A percentile compares a stretch with the other conserved stretches of the same genome.
Conservation (phyloP, 2,329 filamentous ascomycete genomes). For the Aspergillus candidus region DNA sequence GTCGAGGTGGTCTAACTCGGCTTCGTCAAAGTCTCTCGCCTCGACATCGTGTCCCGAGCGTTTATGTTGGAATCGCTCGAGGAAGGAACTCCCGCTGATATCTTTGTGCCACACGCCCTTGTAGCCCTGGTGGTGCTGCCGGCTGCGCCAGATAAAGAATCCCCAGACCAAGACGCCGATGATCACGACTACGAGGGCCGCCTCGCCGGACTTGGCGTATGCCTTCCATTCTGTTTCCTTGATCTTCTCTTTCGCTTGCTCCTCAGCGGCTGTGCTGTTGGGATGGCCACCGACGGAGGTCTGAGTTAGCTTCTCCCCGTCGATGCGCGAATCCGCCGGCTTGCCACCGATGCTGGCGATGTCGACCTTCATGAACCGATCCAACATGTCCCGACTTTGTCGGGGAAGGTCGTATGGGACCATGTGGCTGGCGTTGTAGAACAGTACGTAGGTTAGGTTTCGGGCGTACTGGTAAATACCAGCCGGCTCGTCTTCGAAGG, state of each 20-base stretch:
- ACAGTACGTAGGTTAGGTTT: constrained; percentile 91
- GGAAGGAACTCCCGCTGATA: constrained; percentile 34
- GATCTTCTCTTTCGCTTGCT: constrained; percentile 65
- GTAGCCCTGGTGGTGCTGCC: constrained; percentile 44
- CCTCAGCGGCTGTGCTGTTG: constrained; percentile 61
- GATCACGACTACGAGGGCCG: constrained; percentile 74
- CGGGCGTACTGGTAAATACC: constrained; percentile 92
- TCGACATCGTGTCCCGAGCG: constrained; percentile 48
- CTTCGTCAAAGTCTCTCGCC: constrained; percentile 57
- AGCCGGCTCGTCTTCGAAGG: constrained; percentile 78
- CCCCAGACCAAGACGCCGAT: constrained; percentile 69
- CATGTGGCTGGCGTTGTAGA: constrained; percentile 97
- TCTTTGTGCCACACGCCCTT: constrained; percentile 40
- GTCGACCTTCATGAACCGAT: constrained; percentile 91
- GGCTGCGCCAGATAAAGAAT: constrained; percentile 58
- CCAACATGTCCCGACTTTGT: constrained; percentile 88
- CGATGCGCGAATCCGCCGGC: constrained; percentile 72
- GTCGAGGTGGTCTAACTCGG: constrained; percentile 53
- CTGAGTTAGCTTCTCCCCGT: constrained; percentile 74
- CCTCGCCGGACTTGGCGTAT: constrained; percentile 80
- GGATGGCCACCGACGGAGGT: constrained; percentile 70
- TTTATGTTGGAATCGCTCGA: constrained; percentile 45
- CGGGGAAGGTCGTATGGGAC: constrained; percentile 90
- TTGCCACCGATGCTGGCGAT: constrained; percentile 79
- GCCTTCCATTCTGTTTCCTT: constrained; percentile 82